Percentiles rank a stretch among this genome's conserved stretches.
phyloP scores from a whole-genome alignment of 352 stramenopile species.

The Peronospora belbahrii region DNA sequence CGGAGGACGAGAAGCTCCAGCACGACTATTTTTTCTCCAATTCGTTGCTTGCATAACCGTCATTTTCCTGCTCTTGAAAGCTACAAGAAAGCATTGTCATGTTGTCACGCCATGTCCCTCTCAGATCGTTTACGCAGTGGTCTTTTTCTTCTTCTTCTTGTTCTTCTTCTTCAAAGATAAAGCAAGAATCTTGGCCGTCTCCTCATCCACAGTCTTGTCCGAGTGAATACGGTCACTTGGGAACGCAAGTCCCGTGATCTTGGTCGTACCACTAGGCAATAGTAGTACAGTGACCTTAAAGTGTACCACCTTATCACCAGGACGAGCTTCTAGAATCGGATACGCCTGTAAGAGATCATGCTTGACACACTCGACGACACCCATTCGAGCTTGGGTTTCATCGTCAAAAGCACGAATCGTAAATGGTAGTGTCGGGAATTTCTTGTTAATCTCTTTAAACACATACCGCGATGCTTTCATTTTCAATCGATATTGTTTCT shows the following conservation, averaged over 20 bases:
- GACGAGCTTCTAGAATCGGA: slow-evolving; percentile 93
- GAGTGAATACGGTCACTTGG: slow-evolving; percentile 86
- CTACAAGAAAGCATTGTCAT: slow-evolving; percentile 19
- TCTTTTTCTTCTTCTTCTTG: slow-evolving; percentile 91
- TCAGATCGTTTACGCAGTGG: slow-evolving; percentile 36
- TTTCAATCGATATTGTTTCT: slow-evolving; percentile 95
- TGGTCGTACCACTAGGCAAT: slow-evolving; percentile 90
- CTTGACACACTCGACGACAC: slow-evolving; percentile 96
- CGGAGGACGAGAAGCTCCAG: slow-evolving; percentile 21
- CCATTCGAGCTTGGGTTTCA: slow-evolving; percentile 94
- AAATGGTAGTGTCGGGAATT: slow-evolving; percentile 98
- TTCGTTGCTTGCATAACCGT: slow-evolving; percentile 22
- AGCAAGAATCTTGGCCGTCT: slow-evolving; percentile 85
- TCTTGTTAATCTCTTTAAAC: slow-evolving; percentile 96
- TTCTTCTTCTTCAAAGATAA: slow-evolving; percentile 94
- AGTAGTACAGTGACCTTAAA: slow-evolving; percentile 99
- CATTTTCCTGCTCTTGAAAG: slow-evolving; percentile 12
- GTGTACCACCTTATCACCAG: slow-evolving; percentile 94
- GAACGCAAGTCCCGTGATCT: slow-evolving; percentile 93
- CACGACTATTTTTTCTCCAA: slow-evolving; percentile 20
- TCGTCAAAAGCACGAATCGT: slow-evolving; percentile 94
- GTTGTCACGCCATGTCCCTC: too few species aligned
- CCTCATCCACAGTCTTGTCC: slow-evolving; percentile 90
- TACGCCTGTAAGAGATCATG: slow-evolving; percentile 97
- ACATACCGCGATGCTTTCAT: slow-evolving; percentile 93